These are phyloP conservation scores for Fusarium pseudoanthophilum DNA, from an alignment of 2,329 filamentous ascomycete species.

Conservation along the genomic window DNA sequence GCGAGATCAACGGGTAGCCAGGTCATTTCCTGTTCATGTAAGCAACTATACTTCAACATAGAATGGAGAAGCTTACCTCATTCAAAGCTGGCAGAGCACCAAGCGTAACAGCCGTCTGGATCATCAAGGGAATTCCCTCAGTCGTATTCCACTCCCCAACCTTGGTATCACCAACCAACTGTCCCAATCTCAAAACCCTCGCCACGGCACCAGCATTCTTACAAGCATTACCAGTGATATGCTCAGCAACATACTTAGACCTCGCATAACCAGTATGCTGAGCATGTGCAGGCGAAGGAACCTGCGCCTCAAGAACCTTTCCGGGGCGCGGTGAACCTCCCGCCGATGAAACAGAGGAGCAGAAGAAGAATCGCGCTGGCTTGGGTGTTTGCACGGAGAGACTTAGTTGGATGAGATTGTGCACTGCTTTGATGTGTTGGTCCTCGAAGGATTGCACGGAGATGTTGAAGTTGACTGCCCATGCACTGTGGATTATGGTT, in stretches of 20 bases:
- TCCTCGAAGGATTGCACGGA: conserved; percentile 60
- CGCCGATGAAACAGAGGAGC: conserved; percentile 57
- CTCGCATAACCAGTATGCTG: conserved; percentile 57
- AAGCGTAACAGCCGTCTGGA: conserved; percentile 58
- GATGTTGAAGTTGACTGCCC: conserved; percentile 68
- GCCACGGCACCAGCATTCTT: conserved; percentile 32
- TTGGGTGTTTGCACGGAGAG: not conserved
- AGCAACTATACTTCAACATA: not conserved
- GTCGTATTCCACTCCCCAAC: conserved; percentile 62
- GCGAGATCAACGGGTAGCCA: conserved; percentile 38
- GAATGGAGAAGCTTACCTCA: conserved; percentile 43
- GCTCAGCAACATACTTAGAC: conserved; percentile 55
- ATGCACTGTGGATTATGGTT: conserved; percentile 61
- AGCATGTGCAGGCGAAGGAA: conserved; percentile 50
- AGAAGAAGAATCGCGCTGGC: conserved; percentile 57
- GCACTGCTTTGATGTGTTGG: conserved; percentile 58
- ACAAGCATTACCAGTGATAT: conserved; percentile 50
- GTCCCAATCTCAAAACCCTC: conserved; percentile 59
- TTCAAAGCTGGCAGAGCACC: conserved; percentile 59
- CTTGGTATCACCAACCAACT: conserved; percentile 60
- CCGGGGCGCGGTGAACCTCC: conserved; percentile 46
- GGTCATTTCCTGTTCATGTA: conserved; percentile 30
- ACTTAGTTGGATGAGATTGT: conserved; percentile 58
- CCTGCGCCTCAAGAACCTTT: conserved; percentile 49
- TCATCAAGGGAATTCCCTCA: conserved; percentile 64